Evolutionary conservation across 140 eudicot species (phyloP), one percentile per base, ranked within the genome.

Genomic region (Ambrosia hybrid): DNA sequence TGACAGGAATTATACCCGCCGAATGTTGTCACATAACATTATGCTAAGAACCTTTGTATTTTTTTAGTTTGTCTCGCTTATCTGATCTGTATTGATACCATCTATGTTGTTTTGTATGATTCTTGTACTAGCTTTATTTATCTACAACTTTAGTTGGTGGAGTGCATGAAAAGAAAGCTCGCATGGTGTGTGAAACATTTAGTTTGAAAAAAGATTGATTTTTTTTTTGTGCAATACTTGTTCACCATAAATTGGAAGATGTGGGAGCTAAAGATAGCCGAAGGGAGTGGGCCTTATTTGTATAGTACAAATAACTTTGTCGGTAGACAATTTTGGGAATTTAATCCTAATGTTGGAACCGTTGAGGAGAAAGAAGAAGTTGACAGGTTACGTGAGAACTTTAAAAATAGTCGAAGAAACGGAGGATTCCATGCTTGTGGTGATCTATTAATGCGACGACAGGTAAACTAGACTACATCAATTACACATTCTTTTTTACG

Each of bases 401-500:
- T 53, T 38, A 38, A 41, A 21, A 69, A 49, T 30, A 83, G 80
- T 17, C 59, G 84, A 34, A 74, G 46, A 51, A 43, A 77, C 48
- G 79, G 74, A 56, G 88, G 89, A 52, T 80, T 62, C 68, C 91
- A 78, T 65, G 81, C 86, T 11, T 83, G 87, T 68, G 83, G 75
- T 26, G 96, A 88, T 70, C 78, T 81, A 56, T 73, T 88, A 76
- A 79, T 83, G 91, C 77, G 89, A 33, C 73, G 78, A 83, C 95
- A 88, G 87, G 95, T 88, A 26, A 39, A 39, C 45, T 39, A 39
- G 45, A 39, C 8, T 0, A 39, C 45, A 4, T 39, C 45, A 7
- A 7, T 39, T 39, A 4, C 6, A 39, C 6, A 39, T 39, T 4
- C 7, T 1, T 39, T 39, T 39, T 39, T 39, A 39, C 6, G 45